These are phyloP conservation scores for Hirsutella rhossiliensis DNA, from an alignment of 2,329 filamentous ascomycete genomes.

Conservation along the genomic window DNA sequence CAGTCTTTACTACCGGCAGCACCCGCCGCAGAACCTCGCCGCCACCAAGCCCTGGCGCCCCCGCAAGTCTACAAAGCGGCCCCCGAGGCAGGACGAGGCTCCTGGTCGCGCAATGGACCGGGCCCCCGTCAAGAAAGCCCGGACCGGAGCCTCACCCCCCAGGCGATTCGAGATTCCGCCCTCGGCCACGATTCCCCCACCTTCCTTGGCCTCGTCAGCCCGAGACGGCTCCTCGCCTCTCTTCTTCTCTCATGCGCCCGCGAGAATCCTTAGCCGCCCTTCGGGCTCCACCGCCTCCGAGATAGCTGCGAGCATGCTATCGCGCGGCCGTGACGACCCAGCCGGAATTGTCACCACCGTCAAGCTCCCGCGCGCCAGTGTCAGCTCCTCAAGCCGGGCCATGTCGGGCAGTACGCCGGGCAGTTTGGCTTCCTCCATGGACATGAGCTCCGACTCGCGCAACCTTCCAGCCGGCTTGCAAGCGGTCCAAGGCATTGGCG, in stretches of 20 bases:
- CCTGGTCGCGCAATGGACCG: conserved; percentile 18
- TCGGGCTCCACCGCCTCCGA: conserved; percentile 27
- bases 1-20: background rate
- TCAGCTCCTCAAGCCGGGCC: conserved; percentile 33
- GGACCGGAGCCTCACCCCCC: conserved; percentile 33
- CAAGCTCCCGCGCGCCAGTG: conserved; percentile 41
- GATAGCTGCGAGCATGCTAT: conserved; percentile 32
- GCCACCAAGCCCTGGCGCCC: conserved; percentile 6
- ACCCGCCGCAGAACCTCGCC: background rate
- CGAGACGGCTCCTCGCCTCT: conserved; percentile 33
- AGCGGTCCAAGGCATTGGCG: conserved; percentile 50
- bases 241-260: conserved; percentile 36
- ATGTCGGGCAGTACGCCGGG: conserved; percentile 38
- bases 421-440: conserved; percentile 41
- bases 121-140: conserved; percentile 32
- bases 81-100: conserved; percentile 8
- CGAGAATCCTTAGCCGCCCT: conserved; percentile 23
- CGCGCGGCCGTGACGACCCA: conserved; percentile 29
- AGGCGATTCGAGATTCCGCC: conserved; percentile 29
- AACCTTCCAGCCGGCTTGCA: conserved; percentile 36
- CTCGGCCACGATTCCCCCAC: conserved; percentile 9
- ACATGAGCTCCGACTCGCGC: conserved; percentile 40
- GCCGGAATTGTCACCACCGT: conserved; percentile 37
- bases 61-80: conserved; percentile 14
- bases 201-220: conserved; percentile 11